These are phyloP conservation scores for Phylloporus sp. DNA, from an alignment of 768 basidiomycete species.

Conservation along the genomic window DNA sequence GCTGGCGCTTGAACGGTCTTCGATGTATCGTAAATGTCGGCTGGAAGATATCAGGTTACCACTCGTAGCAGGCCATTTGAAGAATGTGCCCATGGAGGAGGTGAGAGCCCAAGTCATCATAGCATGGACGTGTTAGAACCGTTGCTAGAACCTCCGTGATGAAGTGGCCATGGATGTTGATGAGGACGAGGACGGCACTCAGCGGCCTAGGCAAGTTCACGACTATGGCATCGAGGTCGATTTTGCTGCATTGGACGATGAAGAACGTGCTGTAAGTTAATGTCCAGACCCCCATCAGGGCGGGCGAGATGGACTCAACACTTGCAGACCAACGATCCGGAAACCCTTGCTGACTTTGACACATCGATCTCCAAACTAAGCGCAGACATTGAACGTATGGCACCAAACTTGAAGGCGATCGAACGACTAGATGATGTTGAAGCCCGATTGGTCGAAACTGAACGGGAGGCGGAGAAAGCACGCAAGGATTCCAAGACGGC, in stretches of 20 bases:
- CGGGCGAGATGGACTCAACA: background rate
- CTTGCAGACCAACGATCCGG: slow-evolving; percentile 53
- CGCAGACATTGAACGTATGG: slow-evolving; percentile 86
- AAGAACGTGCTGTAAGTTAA: slow-evolving; percentile 58
- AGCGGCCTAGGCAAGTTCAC: slow-evolving; percentile 62
- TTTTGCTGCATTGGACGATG: slow-evolving; percentile 68
- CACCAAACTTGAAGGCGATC: slow-evolving; percentile 95
- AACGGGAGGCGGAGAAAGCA: slow-evolving; percentile 88
- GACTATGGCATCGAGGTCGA: slow-evolving; percentile 91
- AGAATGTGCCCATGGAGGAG: slow-evolving; percentile 93
- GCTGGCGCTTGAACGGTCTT: slow-evolving; percentile 75
- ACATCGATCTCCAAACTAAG: slow-evolving; percentile 63
- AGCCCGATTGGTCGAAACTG: slow-evolving; percentile 78
- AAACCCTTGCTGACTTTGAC: slow-evolving; percentile 68
- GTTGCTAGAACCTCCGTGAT: slow-evolving; percentile 66
- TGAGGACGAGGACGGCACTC: slow-evolving; percentile 78
- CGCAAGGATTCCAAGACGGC: slow-evolving; percentile 85
- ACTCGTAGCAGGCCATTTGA: slow-evolving; percentile 66
- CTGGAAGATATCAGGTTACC: slow-evolving; percentile 90
- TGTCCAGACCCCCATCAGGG: background rate
- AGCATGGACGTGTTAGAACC: slow-evolving; percentile 2
- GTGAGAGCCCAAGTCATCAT: slow-evolving; percentile 35
- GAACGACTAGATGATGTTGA: slow-evolving; percentile 86
- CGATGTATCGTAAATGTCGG: slow-evolving; percentile 86
- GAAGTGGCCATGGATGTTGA: slow-evolving; percentile 92